Evolutionary conservation across 2,329 filamentous ascomycete genomes (phyloP), one percentile per base, ranked within the genome.

Genomic region (Fusarium illudens): DNA sequence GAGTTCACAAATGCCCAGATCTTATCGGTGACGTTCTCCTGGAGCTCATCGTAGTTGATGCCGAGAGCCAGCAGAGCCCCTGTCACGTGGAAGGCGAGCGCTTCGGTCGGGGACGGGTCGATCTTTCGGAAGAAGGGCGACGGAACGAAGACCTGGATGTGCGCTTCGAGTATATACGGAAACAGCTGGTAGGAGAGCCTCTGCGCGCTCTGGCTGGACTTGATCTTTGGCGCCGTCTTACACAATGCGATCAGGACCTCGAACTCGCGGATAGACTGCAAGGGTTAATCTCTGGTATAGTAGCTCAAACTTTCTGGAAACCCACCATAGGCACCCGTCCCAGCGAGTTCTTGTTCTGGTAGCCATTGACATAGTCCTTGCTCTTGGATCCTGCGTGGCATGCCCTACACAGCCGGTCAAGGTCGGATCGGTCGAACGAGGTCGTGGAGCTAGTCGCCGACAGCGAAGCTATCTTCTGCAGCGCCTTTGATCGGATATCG

Each of bases 161-260:
- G 92, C 5, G 92, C 91, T 77, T 97, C 93, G 70, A 94, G 88
- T 12, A 98, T 86, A 78, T 98, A 98, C 6, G 91, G 91, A 8
- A 90, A 87, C 37, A 99, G 82, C 71, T 97, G 94, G 32, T 86
- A 84, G n/a, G 90, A 87, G 36, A 99, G 87, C 73, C 89, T 91
- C 73, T 92, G 88, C 27, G 94, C 94, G 75, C 92, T 91, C 64
- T 92, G 88, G 39, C 83, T 79, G 46, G 88, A 89, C 54, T 89
- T 85, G 25, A 98, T 85, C 22, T 89, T 86, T 4, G 93, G 91
- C 4, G 94, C 93, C 55, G 95, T 93, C 80, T 94, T 95, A 83
- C 95, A 98, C 25, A 99, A 85, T 42, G 96, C 93, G 25, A 98
- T 82, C 25, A 99, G 86, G 55, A 97, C 92, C 78, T 99, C 95